phyloP scores from a whole-genome alignment of 768 basidiomycete species.

The Gautieria morchelliformis region DNA sequence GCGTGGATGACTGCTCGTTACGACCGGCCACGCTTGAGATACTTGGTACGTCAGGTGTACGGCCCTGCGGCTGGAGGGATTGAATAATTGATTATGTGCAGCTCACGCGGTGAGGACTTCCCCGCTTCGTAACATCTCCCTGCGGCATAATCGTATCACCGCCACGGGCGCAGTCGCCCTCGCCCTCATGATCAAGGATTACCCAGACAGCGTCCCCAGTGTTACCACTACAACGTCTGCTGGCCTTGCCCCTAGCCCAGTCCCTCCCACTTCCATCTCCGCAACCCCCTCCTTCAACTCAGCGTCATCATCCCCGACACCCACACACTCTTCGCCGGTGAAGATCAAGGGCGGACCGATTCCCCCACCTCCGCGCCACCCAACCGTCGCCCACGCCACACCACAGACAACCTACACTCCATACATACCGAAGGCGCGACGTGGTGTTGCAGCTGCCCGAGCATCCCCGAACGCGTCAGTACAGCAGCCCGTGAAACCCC shows the following conservation, averaged over 20 bases:
- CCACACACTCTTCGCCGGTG: slow-evolving; percentile 21
- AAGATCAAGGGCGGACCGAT: slow-evolving; percentile 24
- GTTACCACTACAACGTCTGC: slow-evolving; percentile 21
- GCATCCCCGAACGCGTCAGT: slow-evolving; percentile 2
- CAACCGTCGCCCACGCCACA: slow-evolving; percentile 24
- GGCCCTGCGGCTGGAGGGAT: background rate
- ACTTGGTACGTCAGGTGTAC: slow-evolving; percentile 46
- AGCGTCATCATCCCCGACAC: background rate
- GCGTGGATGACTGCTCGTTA: slow-evolving; percentile 80
- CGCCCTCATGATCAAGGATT: slow-evolving; percentile 94
- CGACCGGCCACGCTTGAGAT: slow-evolving; percentile 67
- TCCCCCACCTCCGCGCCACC: slow-evolving; percentile 41
- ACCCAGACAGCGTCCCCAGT: slow-evolving; percentile 62
- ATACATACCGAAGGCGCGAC: slow-evolving; percentile 61
- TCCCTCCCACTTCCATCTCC: slow-evolving; percentile 7
- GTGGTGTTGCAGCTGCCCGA: slow-evolving; percentile 24
- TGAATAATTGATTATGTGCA: slow-evolving; percentile 19
- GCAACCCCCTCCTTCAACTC: slow-evolving; percentile 23
- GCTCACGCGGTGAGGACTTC: slow-evolving; percentile 80
- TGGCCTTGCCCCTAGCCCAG: slow-evolving; percentile 13
- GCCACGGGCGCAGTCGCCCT: slow-evolving; percentile 82
- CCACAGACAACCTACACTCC: slow-evolving; percentile 74
- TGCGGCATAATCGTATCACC: slow-evolving; percentile 82
- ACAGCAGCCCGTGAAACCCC: background rate
- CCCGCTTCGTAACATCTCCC: slow-evolving; percentile 76